phyloP scores from a whole-genome alignment of 2,329 filamentous ascomycete genomes.

The Lecanicillium sp. region DNA sequence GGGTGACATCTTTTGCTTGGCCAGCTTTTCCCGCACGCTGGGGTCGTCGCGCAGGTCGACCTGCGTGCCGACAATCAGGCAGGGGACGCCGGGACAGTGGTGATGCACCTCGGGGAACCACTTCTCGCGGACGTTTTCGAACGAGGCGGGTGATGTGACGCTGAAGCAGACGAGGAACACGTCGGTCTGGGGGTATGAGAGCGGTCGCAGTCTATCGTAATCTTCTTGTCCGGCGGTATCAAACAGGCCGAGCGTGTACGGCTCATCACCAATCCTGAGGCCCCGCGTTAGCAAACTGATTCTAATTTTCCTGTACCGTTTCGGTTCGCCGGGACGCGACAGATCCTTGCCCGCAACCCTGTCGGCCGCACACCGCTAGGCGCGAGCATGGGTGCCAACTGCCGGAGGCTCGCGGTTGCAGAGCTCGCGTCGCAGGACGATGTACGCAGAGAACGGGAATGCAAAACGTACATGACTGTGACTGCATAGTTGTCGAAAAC shows the following conservation, averaged over 20 bases:
- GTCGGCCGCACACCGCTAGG: constrained; percentile 7
- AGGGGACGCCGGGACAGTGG: constrained; percentile 95
- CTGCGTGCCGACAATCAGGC: constrained; percentile 95
- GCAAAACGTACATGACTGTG: constrained; percentile 91
- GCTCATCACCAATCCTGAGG: constrained; percentile 93
- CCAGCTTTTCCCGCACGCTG: constrained; percentile 81
- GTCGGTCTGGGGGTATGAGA: constrained; percentile 97
- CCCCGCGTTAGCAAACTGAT: constrained; percentile 18
- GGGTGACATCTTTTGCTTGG: constrained; percentile 93
- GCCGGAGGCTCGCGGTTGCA: no score
- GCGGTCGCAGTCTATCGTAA: constrained; percentile 92
- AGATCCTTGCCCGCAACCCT: constrained; percentile 4
- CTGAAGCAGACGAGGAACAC: constrained; percentile 99
- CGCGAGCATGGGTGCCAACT: constrained; percentile 2
- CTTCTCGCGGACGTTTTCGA: constrained; percentile 98
- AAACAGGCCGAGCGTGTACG: constrained; percentile 93
- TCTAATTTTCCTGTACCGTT: not conserved
- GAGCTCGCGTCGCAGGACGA: no score
- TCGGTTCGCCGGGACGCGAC: not conserved
- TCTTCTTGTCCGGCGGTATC: constrained; percentile 99
- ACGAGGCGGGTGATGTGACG: constrained; percentile 93
- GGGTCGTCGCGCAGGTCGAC: constrained; percentile 90
- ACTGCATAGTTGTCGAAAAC: constrained; percentile 99
- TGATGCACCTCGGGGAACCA: constrained; percentile 99
- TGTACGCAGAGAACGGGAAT: no score